A percentile compares a stretch with the other conserved stretches of the same genome.
Conservation (phyloP, 192 early-diverging fungal genomes). For the Neocallimastix lanati region DNA sequence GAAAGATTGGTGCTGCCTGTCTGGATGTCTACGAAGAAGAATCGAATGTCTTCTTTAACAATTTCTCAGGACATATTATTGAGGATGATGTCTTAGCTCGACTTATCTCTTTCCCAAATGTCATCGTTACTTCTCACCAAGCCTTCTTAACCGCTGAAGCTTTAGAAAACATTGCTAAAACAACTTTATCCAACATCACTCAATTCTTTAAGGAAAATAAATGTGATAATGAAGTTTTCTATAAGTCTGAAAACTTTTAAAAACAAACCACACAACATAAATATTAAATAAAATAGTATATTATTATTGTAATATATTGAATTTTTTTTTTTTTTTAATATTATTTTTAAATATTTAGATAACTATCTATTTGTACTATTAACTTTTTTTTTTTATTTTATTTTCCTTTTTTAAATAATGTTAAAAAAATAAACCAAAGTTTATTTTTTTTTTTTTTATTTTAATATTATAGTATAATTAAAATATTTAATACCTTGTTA, state of each 20-base stretch:
- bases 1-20: conserved; percentile 17
- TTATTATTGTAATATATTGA: too few species aligned
- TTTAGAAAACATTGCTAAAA: conserved; percentile 12
- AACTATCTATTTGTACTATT: too few species aligned
- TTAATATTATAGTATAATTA: too few species aligned
- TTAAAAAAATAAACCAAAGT: too few species aligned
- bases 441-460: too few species aligned
- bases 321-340: too few species aligned
- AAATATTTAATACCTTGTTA: too few species aligned
- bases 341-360: too few species aligned
- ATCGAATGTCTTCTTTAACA: conserved; percentile 17
- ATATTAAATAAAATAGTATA: too few species aligned
- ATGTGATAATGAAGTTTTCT: conserved; percentile 4
- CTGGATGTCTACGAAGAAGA: conserved; percentile 32
- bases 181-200: conserved; percentile 14
- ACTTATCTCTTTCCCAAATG: conserved; percentile 19
- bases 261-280: too few species aligned
- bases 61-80: conserved; percentile 12
- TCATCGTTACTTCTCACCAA: conserved; percentile 24
- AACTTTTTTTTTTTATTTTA: too few species aligned
- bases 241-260: not conserved
- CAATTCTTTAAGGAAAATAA: conserved; percentile 14
- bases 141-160: conserved; percentile 27
- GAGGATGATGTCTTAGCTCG: conserved; percentile 17
- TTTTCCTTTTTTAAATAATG: too few species aligned